Percentiles rank a stretch among this genome's conserved stretches.
These are phyloP conservation scores for Raphanus hybrid DNA, from an alignment of 441 rosid species.

Conservation along the genomic window DNA sequence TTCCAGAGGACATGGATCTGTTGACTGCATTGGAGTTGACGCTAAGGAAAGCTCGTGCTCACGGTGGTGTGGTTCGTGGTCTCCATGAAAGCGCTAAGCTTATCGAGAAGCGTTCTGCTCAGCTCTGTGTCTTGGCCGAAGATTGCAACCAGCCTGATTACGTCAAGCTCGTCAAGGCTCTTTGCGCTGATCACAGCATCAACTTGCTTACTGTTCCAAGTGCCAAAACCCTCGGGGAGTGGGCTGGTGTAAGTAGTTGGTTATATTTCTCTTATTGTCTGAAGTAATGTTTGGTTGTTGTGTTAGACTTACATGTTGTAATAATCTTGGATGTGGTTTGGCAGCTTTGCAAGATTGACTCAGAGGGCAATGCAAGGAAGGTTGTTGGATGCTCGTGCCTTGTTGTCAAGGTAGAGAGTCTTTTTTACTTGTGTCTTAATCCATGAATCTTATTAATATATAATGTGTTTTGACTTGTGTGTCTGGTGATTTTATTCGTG, in stretches of 20 bases:
- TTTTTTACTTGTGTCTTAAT: not conserved
- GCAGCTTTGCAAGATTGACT: slow-evolving; percentile 1
- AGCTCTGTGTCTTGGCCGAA: not conserved
- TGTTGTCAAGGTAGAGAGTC: slow-evolving; percentile 1
- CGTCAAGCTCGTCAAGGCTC: not conserved
- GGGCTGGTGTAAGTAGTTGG: slow-evolving; percentile 14
- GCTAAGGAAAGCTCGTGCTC: slow-evolving; percentile 10
- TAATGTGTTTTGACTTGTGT: not conserved
- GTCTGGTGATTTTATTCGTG: not conserved
- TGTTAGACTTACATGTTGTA: not conserved
- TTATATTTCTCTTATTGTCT: not conserved
- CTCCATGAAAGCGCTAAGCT: slow-evolving; percentile 1
- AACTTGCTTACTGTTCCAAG: slow-evolving; percentile 4
- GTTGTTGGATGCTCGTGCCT: slow-evolving; percentile 2
- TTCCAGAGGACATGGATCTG: slow-evolving; percentile 11
- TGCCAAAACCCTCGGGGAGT: not conserved
- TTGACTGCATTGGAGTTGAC: slow-evolving; percentile 2
- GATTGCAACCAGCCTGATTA: slow-evolving; percentile 7
- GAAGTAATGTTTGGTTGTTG: not conserved
- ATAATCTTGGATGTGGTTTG: not conserved
- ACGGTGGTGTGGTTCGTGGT: slow-evolving; percentile 8
- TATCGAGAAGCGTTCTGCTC: slow-evolving; percentile 11
- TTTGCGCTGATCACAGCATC: slow-evolving; percentile 7
- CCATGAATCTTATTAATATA: no score
- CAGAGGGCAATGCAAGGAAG: slow-evolving; percentile 10